phyloP scores from a whole-genome alignment of 2,329 filamentous ascomycete genomes.

The Capronia americana region DNA sequence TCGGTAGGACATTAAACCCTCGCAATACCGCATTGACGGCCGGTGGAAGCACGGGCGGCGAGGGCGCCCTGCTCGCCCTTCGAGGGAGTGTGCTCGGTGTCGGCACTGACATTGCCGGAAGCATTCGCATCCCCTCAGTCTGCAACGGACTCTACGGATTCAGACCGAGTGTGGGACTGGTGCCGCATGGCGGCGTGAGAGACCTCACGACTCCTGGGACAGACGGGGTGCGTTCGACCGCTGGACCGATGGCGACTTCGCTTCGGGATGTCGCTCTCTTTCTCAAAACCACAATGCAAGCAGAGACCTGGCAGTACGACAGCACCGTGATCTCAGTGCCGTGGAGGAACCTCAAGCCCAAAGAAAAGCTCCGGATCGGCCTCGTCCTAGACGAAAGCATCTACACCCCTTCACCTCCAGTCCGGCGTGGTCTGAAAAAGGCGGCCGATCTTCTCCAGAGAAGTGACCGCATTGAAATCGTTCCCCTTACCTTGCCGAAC shows the following conservation, averaged over 20 bases:
- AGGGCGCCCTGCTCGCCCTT: constrained; percentile 65
- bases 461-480: constrained; percentile 57
- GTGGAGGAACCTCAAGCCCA: constrained; percentile 48
- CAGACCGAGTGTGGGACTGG: constrained; percentile 54
- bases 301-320: constrained; percentile 52
- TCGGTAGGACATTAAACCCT: constrained; percentile 67
- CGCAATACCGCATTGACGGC: constrained; percentile 64
- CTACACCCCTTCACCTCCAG: constrained; percentile 47
- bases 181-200: constrained; percentile 61
- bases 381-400: constrained; percentile 49
- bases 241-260: constrained; percentile 49
- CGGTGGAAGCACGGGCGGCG: constrained; percentile 71
- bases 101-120: constrained; percentile 65
- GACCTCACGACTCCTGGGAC: constrained; percentile 55
- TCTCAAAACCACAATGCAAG: constrained; percentile 44
- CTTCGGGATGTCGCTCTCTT: constrained; percentile 35
- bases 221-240: constrained; percentile 56
- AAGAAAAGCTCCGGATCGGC: constrained; percentile 46
- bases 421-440: constrained; percentile 49
- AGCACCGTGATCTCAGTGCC: constrained; percentile 59
- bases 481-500: constrained; percentile 47
- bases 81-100: constrained; percentile 65
- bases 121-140: constrained; percentile 55
- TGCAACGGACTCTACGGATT: constrained; percentile 59
- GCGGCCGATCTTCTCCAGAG: constrained; percentile 44